Base-by-base conservation (phyloP, 768 basidiomycete genomes). In the Collybia nuda region DNA sequence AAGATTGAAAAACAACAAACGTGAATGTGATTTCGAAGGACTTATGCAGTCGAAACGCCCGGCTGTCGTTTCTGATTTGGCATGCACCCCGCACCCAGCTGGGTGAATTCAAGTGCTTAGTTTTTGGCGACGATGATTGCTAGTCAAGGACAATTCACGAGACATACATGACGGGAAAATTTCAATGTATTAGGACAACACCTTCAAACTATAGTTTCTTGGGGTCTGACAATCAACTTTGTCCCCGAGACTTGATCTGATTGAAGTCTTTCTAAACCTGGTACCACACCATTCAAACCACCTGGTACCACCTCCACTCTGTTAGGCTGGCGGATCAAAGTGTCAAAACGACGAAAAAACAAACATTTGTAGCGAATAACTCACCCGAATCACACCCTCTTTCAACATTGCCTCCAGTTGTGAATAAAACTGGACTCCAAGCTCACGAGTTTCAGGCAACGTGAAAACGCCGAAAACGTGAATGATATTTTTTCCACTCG, bases 271-370 rank as follows among this genome's bases (percentile, higher is more conserved):
- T 65, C 64, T 41, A 81, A 57, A 18, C 71, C 79, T 15, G 63
- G 59, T 18, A 60, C 58, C 45, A 80, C 68, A 9, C 72, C 79
- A 23, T 59, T 66, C 44, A 81, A 61, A 14, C 79, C 79, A 18
- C 65, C 65, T 0, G 71, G 66, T 18, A 81, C 40, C 17, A 71
- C 56, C 47, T 78, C 75, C 5, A 74, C 63, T 21, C 58, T 60
- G 57, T 77, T 76, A 6, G 79, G 78, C 78, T 80, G 14, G 6
- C 9, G 12, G 3, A 11, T 3, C 3, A 32, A 32, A 11, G 14
- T 11, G 5, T 32, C 32, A 32, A 32, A 32, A 32, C 32, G 14
- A 32, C 7, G 32, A 32, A 32, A 32, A 26, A 3, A 26, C 24
- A 26, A 3, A 14, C 12, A 11, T 6, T 32, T 11, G 12, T 14